Conservation (phyloP, 495 filamentous ascomycete genomes). For the Daldinia bambusicola region DNA sequence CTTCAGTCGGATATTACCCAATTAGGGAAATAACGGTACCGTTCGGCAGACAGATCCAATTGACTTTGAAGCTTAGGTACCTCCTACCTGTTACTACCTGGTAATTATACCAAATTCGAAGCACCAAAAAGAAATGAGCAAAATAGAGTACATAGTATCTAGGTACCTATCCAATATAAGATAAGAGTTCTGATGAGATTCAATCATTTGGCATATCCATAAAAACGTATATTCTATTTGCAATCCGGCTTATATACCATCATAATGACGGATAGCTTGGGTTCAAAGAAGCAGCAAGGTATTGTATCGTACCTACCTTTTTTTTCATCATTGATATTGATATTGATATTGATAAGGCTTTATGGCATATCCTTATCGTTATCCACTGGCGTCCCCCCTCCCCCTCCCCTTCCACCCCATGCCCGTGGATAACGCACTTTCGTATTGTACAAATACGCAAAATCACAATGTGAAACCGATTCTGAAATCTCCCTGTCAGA, state of each 20-base stretch:
- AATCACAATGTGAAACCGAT: slow-evolving; percentile 39
- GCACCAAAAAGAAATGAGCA: too few species aligned
- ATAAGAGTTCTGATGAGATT: too few species aligned
- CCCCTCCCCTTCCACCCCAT: not conserved
- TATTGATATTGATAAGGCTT: slow-evolving; percentile 5
- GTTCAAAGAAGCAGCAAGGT: too few species aligned
- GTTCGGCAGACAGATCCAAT: not conserved
- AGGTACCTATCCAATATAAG: too few species aligned
- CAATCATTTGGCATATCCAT: too few species aligned
- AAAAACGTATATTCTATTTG: not conserved
- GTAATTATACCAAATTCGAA: too few species aligned
- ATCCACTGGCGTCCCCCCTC: too few species aligned
- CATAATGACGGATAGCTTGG: not conserved
- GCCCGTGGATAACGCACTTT: not conserved
- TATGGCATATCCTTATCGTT: not conserved
- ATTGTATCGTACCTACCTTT: too few species aligned
- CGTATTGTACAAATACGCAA: slow-evolving; percentile 14
- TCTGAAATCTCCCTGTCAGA: slow-evolving; percentile 26
- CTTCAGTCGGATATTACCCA: slow-evolving; percentile 30
- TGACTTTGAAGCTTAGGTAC: too few species aligned
- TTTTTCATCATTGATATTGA: not conserved
- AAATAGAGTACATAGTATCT: too few species aligned
- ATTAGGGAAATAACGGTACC: slow-evolving; percentile 6
- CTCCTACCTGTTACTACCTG: too few species aligned
- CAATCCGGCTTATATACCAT: not conserved